These are phyloP conservation scores for Ceratocystis papillata DNA, from an alignment of 2,329 filamentous ascomycete genomes.

Conservation along the genomic window DNA sequence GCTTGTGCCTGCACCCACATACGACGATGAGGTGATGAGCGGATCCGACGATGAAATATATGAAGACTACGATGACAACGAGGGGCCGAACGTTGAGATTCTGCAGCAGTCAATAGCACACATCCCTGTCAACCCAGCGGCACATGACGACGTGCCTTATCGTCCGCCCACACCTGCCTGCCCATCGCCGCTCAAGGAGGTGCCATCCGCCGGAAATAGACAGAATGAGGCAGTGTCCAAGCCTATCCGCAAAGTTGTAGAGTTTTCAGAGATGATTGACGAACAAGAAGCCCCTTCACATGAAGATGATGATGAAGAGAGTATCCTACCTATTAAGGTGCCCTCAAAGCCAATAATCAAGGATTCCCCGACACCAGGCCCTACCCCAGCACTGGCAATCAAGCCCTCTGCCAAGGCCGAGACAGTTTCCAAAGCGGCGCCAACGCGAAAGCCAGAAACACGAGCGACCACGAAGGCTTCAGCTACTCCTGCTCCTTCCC, in stretches of 20 bases:
- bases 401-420: conserved; percentile 14
- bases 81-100: conserved; percentile 38
- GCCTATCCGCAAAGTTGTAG: conserved; percentile 14
- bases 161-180: conserved; percentile 40
- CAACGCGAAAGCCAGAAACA: conserved; percentile 2
- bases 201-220: conserved; percentile 41
- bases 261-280: conserved; percentile 14
- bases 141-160: conserved; percentile 30
- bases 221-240: conserved; percentile 28
- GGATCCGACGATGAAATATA: conserved; percentile 33
- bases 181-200: conserved; percentile 44
- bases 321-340: conserved; percentile 22
- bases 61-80: conserved; percentile 35
- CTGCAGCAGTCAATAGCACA: conserved; percentile 36
- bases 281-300: conserved; percentile 6
- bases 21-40: conserved; percentile 27
- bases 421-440: neutral
- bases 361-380: neutral
- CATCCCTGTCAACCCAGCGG: conserved; percentile 10
- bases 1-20: conserved; percentile 19
- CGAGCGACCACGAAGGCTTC: neutral
- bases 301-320: conserved; percentile 20
- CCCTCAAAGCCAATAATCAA: conserved; percentile 10
- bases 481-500: neutral
- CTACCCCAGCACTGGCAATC: neutral